Base-by-base conservation (phyloP, 108 stramenopile genomes). In the Skeletonema tropicum region DNA sequence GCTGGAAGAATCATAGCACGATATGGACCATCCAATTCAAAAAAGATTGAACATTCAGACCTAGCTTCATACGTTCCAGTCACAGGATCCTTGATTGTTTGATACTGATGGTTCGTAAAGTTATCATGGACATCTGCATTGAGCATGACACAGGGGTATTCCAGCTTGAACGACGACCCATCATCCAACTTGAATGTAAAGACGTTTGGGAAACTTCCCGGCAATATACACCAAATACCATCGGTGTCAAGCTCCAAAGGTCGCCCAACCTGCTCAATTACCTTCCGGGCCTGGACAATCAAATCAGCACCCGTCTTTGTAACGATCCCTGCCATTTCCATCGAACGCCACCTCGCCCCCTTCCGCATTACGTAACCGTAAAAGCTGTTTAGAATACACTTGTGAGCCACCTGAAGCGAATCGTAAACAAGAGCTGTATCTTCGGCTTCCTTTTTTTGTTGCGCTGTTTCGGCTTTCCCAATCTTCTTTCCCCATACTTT, bases 361-460 rank as follows among this genome's bases (percentile, higher is more conserved):
- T 98, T 98, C 32, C 99, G 88, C 99, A 99, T 99, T 31, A 99
- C 99, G 74, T 99, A 99, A 23, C 99, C 99, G 80, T 99, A 99
- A 80, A 97, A 97, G 42, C 80, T 80, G 77, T 97, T 97, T 10
- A 99, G 87, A 70, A 99, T 99, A 83, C 99, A 99, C 82, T 99
- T 99, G 87, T 99, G 99, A 11, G 99, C 99, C 35, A 99, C 96
- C 87, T 99, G 99, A 6, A 99, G 85, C 19, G 97, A 98, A 69
- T 99, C 99, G 74, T 97, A 99, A 2, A 98, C 94, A 38, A 97
- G 66, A 14, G 90, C 90, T 57, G 87, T 92, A 69, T 97, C 97
- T 67, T 95, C 96, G 0, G 98, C 98, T 70, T 89, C 87, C 81
- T 98, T 99, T 45, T 85, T 87, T 11, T 86, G 86, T n/a, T 86